A percentile compares a stretch with the other conserved stretches of the same genome.
These are phyloP conservation scores for Immersiella caudata DNA, from an alignment of 495 filamentous ascomycete genomes.

Conservation along the genomic window DNA sequence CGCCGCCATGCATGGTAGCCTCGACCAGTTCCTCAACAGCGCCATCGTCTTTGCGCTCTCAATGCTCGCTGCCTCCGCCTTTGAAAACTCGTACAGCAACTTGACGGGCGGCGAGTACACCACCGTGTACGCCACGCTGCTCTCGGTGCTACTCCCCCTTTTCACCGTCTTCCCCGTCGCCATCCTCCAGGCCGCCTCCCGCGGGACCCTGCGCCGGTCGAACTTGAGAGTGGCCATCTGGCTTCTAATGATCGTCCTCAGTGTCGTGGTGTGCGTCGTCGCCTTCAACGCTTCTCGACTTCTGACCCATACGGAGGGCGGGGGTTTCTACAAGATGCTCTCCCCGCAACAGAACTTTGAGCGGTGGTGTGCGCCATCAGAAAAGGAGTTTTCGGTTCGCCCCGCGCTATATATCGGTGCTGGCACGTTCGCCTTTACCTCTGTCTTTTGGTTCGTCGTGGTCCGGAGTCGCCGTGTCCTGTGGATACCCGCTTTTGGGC, in stretches of 20 bases:
- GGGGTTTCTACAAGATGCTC: background rate
- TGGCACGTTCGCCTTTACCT: background rate
- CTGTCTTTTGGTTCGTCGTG: conserved; percentile 2
- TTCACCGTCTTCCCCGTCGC: conserved; percentile 16
- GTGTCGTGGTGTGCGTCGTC: background rate
- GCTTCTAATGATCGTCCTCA: conserved; percentile 8
- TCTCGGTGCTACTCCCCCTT: conserved; percentile 2
- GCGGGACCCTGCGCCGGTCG: conserved; percentile 6
- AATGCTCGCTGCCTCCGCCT: conserved; percentile 12
- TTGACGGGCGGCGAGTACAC: background rate
- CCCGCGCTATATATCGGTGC: background rate
- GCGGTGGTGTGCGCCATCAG: conserved; percentile 11
- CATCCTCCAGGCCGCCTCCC: conserved; percentile 12
- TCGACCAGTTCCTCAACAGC: conserved; percentile 16
- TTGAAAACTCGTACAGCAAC: conserved; percentile 9
- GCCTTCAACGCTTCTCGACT: background rate
- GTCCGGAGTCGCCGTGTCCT: background rate
- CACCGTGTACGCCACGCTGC: conserved; percentile 12
- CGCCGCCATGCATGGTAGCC: conserved; percentile 7
- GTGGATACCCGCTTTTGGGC: background rate
- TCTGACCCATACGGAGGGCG: background rate
- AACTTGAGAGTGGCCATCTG: conserved; percentile 1
- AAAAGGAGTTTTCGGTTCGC: conserved; percentile 7
- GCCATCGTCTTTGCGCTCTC: conserved; percentile 11
- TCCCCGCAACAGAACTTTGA: conserved; percentile 9